Evolutionary conservation across 108 stramenopile genomes (phyloP).

Genomic region (Stephanodiscus triporus): DNA sequence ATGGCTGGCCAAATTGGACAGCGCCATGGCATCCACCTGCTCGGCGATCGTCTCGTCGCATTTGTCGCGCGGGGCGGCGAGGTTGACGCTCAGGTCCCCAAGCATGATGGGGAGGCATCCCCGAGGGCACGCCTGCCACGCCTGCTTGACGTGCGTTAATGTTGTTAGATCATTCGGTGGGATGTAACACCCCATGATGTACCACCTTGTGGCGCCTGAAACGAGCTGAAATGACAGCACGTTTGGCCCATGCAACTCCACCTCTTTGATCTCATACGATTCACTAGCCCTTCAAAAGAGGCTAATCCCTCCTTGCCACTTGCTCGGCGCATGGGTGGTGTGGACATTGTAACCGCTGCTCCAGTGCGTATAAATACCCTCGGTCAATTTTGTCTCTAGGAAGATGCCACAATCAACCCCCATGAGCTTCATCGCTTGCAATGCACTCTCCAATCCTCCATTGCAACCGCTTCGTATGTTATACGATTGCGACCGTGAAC

Average conservation of each 20-base stretch:
- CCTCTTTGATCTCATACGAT: slow-evolving; percentile 1
- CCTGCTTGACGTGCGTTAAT: background rate
- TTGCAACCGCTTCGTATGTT: slow-evolving; percentile 10
- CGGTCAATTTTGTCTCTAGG: slow-evolving; percentile 12
- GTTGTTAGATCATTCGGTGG: slow-evolving; percentile 2
- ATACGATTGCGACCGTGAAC: slow-evolving; percentile 10
- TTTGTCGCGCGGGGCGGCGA: background rate
- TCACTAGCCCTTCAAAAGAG: slow-evolving; percentile 11
- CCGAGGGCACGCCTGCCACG: background rate
- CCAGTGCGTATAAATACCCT: background rate
- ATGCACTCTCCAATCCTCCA: slow-evolving; percentile 8
- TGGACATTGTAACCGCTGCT: background rate
- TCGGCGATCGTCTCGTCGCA: slow-evolving; percentile 1
- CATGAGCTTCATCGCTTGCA: slow-evolving; percentile 3
- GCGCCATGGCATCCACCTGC: slow-evolving; percentile 1
- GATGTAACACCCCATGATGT: background rate
- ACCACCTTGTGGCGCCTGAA: background rate
- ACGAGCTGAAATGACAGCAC: slow-evolving; percentile 3
- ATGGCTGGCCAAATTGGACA: background rate
- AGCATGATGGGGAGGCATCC: background rate
- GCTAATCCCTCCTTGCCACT: slow-evolving; percentile 12
- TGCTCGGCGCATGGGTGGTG: background rate
- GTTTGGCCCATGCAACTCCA: slow-evolving; percentile 3
- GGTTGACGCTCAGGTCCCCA: slow-evolving; percentile 3
- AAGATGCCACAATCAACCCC: slow-evolving; percentile 10